These are phyloP conservation scores for Cadophora malorum DNA, from an alignment of 2,329 filamentous ascomycete genomes.

Conservation along the genomic window DNA sequence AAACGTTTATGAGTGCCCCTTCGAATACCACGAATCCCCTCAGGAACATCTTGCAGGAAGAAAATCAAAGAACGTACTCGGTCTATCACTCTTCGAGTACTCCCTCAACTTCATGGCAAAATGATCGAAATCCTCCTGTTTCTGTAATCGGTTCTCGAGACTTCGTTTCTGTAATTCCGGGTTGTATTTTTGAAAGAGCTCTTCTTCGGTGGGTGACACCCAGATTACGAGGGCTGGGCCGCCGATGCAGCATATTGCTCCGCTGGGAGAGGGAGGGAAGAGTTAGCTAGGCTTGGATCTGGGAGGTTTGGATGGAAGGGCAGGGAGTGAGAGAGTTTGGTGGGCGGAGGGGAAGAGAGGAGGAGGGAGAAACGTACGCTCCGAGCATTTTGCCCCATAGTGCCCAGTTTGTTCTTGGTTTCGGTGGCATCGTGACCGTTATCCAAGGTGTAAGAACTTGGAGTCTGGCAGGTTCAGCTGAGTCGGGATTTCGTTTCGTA, in stretches of 20 bases:
- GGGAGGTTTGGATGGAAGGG: too few species aligned
- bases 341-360: slow-evolving; percentile 8
- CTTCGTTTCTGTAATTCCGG: slow-evolving; percentile 91
- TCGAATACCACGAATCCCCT: too few species aligned
- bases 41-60: too few species aligned
- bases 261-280: slow-evolving; percentile 56
- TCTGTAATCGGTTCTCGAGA: slow-evolving; percentile 77
- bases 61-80: too few species aligned
- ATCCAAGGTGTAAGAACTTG: too few species aligned
- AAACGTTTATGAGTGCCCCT: too few species aligned
- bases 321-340: slow-evolving; percentile 31
- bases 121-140: slow-evolving; percentile 85
- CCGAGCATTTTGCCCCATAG: slow-evolving; percentile 73
- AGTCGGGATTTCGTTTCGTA: slow-evolving; percentile 16
- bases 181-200: slow-evolving; percentile 91
- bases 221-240: slow-evolving; percentile 85
- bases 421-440: slow-evolving; percentile 22
- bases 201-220: slow-evolving; percentile 84
- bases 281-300: slow-evolving; percentile 24
- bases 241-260: slow-evolving; percentile 74
- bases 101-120: slow-evolving; percentile 86
- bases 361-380: slow-evolving; percentile 59
- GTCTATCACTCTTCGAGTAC: slow-evolving; percentile 89
- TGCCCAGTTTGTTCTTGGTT: slow-evolving; percentile 56
- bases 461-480: too few species aligned